phyloP scores from a whole-genome alignment of 176 grass and related monocot genomes.

The Ananas comosus region DNA sequence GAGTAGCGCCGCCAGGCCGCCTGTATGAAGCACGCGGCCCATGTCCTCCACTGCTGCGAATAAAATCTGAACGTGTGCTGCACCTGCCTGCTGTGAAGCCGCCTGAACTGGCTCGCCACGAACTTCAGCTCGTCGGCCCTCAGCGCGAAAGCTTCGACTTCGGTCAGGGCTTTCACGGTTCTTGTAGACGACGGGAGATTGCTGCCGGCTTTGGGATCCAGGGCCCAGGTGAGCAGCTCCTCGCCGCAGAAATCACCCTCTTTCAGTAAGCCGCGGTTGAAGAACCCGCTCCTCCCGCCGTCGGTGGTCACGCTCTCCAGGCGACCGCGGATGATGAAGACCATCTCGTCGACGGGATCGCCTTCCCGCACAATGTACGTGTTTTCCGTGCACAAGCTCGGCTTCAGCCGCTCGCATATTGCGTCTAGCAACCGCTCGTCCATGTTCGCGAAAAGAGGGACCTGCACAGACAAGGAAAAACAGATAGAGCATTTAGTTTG shows the following conservation, averaged over 20 bases:
- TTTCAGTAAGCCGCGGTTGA: slow-evolving; percentile 41
- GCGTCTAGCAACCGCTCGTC: slow-evolving; percentile 70
- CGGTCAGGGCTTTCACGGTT: slow-evolving; percentile 60
- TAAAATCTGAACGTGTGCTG: slow-evolving; percentile 78
- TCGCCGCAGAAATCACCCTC: slow-evolving; percentile 64
- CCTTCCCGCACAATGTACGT: slow-evolving; percentile 57
- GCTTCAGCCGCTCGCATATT: slow-evolving; percentile 69
- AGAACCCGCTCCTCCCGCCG: slow-evolving; percentile 54
- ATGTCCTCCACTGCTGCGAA: slow-evolving; percentile 68
- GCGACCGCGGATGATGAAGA: slow-evolving; percentile 58
- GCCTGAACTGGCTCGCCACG: slow-evolving; percentile 48
- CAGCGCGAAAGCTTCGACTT: slow-evolving; percentile 57
- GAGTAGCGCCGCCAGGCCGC: slow-evolving; percentile 41
- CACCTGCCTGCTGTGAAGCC: slow-evolving; percentile 66
- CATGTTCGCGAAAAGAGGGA: slow-evolving; percentile 73
- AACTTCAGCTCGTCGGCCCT: slow-evolving; percentile 62
- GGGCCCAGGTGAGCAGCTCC: slow-evolving; percentile 63
- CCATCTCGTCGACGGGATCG: slow-evolving; percentile 62
- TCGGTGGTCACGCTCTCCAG: slow-evolving; percentile 65
- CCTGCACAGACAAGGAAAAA: slow-evolving; percentile 3
- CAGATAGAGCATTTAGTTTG: too few relatives aligned
- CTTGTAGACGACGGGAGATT: slow-evolving; percentile 53
- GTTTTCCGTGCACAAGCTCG: slow-evolving; percentile 43
- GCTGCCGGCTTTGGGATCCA: slow-evolving; percentile 49
- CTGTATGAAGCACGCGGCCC: slow-evolving; percentile 61